phyloP scores from a whole-genome alignment of 495 filamentous ascomycete genomes.

The Penicillium taxi region DNA sequence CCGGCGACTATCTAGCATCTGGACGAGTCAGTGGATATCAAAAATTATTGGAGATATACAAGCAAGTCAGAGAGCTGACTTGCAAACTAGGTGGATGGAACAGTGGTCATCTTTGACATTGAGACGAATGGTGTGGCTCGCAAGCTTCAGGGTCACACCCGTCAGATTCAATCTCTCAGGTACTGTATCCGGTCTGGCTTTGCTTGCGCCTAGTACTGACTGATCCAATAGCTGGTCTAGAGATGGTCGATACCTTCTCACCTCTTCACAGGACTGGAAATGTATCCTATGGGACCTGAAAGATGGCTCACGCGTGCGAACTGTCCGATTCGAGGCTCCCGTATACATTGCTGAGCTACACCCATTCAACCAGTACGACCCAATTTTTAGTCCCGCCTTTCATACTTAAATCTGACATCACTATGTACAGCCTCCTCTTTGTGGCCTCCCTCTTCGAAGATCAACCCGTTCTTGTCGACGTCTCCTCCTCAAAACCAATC shows the following conservation, averaged over 20 bases:
- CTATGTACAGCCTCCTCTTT: conserved; percentile 55
- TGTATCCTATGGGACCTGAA: conserved; percentile 89
- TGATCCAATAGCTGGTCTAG: conserved; percentile 69
- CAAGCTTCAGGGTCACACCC: conserved; percentile 84
- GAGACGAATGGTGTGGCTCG: conserved; percentile 93
- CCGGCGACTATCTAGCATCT: conserved; percentile 87
- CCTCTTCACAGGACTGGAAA: conserved; percentile 91
- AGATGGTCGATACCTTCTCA: conserved; percentile 87
- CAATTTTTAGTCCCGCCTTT: not conserved
- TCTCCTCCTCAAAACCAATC: conserved; percentile 54
- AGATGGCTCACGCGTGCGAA: conserved; percentile 59
- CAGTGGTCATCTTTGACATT: conserved; percentile 90
- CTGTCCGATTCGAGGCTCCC: conserved; percentile 78
- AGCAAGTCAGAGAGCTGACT: conserved; percentile 1
- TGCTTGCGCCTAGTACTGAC: conserved; percentile 7
- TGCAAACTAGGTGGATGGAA: conserved; percentile 62
- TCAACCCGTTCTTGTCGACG: conserved; percentile 77
- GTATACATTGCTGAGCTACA: conserved; percentile 94
- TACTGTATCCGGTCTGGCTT: conserved; percentile 8
- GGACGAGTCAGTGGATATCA: conserved; percentile 56
- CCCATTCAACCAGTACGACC: conserved; percentile 75
- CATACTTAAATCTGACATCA: not conserved
- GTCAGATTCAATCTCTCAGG: conserved; percentile 80
- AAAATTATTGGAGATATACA: not conserved
- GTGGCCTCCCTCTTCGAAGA: conserved; percentile 90